Evolutionary conservation across 805 yeast species (phyloP), one percentile per base, ranked within the genome.

Genomic region (Cyberlindnera bimundalis): DNA sequence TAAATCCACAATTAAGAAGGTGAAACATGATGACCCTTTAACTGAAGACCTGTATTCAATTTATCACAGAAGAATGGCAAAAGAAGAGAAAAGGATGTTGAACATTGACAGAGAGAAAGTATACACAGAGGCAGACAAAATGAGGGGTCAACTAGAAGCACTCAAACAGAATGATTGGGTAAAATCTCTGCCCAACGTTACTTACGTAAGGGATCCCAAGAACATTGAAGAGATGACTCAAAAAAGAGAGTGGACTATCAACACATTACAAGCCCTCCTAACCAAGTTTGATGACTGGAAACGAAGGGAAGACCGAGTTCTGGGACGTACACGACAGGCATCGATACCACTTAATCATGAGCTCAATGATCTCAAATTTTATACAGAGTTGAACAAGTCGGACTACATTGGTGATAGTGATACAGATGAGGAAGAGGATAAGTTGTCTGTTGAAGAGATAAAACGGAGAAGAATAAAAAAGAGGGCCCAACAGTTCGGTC

Each of bases 41-140:
- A 47, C 49, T 1, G 80, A 76, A 47, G 51, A 53, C 0, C 14
- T 66, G 12, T 79, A 64, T 53, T 52, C 57, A 23, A 45, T 64
- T 10, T 74, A 73, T 51, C 87, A 83, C 59, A 66, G 70, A 29
- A 65, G 76, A 18, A 75, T 81, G 77, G 82, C 74, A 50, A 75
- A 76, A 39, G 82, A 79, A 37, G 93, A 84, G 59, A 73, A 74
- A 51, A 68, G 73, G 29, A 78, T 81, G 73, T 26, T 48, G 23
- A 58, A 58, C 37, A 62, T 72, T 5, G 93, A 84, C 49, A 64
- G 76, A n/a, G 71, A 68, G 33, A 67, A 72, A 43, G 66, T 79
- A 27, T 55, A 69, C 30, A 55, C 66, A 5, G 90, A 84, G 48
- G 73, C 75, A 25, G 84, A 80, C 45, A 71, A 67, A 33, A 54